A percentile compares a stretch with the other conserved stretches of the same genome.
phyloP scores from a whole-genome alignment of 2,329 filamentous ascomycete species.

The Fonsecaea pedrosoi region DNA sequence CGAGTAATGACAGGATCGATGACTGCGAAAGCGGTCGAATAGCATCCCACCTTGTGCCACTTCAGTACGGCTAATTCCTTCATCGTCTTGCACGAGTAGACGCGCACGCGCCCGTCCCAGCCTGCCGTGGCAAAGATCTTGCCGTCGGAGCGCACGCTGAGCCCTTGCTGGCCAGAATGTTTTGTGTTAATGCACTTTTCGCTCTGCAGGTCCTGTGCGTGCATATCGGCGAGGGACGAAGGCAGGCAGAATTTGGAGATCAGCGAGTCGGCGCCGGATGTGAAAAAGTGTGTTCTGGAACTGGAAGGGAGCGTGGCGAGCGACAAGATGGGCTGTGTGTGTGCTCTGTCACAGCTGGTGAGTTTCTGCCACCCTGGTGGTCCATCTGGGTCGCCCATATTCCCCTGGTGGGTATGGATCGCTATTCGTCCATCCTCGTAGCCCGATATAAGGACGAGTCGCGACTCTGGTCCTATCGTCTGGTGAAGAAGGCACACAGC shows the following conservation, averaged over 20 bases:
- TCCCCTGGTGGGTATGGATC: constrained; percentile 57
- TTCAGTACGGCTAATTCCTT: constrained; percentile 90
- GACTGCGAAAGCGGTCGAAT: constrained; percentile 74
- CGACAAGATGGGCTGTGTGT: constrained; percentile 82
- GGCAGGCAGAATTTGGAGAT: constrained; percentile 69
- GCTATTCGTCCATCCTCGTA: constrained; percentile 85
- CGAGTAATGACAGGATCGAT: constrained; percentile 38
- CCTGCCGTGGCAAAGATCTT: constrained; percentile 87
- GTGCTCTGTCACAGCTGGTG: constrained; percentile 68
- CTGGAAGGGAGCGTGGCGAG: constrained; percentile 60
- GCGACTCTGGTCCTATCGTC: constrained; percentile 38
- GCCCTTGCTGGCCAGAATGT: constrained; percentile 86
- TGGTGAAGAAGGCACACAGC: constrained; percentile 69
- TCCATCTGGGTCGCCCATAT: constrained; percentile 14
- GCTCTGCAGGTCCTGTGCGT: constrained; percentile 49
- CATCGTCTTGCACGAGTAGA: constrained; percentile 81
- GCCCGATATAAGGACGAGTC: constrained; percentile 66
- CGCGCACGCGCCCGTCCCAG: constrained; percentile 82
- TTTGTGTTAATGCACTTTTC: constrained; percentile 75
- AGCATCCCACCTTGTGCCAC: constrained; percentile 91
- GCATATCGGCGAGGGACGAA: constrained; percentile 58
- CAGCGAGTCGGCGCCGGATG: constrained; percentile 80
- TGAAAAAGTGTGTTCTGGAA: constrained; percentile 68
- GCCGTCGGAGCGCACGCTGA: constrained; percentile 78
- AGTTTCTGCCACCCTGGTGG: constrained; percentile 57